Conservation (phyloP, 208 protist genomes). For the Acanthamoeba divionensis region DNA sequence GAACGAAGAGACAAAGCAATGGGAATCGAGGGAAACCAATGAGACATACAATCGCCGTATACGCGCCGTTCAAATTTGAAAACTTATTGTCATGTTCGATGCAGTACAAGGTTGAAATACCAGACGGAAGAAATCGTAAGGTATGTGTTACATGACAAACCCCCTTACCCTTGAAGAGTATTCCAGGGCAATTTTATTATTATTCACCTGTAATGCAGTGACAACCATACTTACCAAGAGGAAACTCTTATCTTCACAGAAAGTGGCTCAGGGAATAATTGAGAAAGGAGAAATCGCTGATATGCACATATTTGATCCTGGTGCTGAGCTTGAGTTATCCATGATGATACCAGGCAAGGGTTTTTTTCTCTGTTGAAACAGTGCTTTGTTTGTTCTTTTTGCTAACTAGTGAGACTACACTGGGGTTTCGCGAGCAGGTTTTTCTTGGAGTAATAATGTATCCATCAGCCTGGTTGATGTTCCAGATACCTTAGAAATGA, state of each 20-base stretch:
- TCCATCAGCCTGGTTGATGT: constrained; percentile 34
- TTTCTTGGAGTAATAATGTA: neutral
- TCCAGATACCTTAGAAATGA: constrained; percentile 9
- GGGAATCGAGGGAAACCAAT: neutral
- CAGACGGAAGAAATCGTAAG: neutral
- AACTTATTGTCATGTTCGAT: constrained; percentile 1
- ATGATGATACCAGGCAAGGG: neutral
- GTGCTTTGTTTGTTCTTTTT: neutral
- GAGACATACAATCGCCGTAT: neutral
- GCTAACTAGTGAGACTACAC: neutral
- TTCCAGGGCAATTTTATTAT: neutral
- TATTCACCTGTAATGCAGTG: neutral
- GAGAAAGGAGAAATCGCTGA: neutral
- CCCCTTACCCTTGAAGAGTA: neutral
- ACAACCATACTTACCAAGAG: neutral
- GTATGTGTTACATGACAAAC: neutral
- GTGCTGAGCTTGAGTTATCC: neutral
- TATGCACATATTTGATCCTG: constrained; percentile 13
- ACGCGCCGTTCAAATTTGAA: constrained; percentile 28
- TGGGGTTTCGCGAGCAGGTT: neutral
- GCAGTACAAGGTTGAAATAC: neutral
- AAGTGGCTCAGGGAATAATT: neutral
- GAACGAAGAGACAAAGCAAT: neutral
- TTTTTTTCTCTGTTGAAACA: neutral
- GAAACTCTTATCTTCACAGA: neutral